Base-by-base conservation (phyloP, 2,329 filamentous ascomycete species). In the Arthrinium phaeospermum region DNA sequence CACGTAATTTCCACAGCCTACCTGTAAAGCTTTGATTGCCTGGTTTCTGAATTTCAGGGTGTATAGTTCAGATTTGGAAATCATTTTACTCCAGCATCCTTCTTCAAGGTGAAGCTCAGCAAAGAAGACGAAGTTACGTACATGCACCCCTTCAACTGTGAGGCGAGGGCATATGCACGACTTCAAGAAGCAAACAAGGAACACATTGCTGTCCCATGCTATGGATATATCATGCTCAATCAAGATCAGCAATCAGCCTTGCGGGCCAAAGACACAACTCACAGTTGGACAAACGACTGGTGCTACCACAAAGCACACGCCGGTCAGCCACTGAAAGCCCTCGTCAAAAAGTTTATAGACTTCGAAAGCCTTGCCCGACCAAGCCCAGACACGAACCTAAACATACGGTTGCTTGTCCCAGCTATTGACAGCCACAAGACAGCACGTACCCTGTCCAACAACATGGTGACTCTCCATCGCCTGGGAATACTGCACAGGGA, bases 121-220 rank as follows among this genome's bases (percentile, higher is more conserved):
- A 14, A 67, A 10, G 68, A 70, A 4, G 71, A 74, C 2, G 47
- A 73, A 19, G 8, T 68, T 1, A 0, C 4, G 4, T 72, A 70
- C 22, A 53, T 73, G 47, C 70, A 72, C 19, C 47, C 71, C 2
- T 74, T 74, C 34, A 69, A 49, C 5, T 71, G 68, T 44, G 71
- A 74, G 30, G 49, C 37, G 0, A 46, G 73, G 0, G 73, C 61
- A 7, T 73, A 74, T 30, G 70, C 53, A 16, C 30, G 61, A 44
- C 41, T 73, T 10, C 34, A 71, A 37, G 68, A 73, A 16, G 12
- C 68, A 2, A 68, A 71, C 4, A 30, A 68, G 16, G 71, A 74
- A 24, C 30, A 68, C 5, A 3, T 74, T 1, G 49, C 68, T 22
- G 16, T 71, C 16, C 70, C 51, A 0, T 73, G 70, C 6, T 51